Conservation (phyloP, 768 basidiomycete species). For the Tricholoma furcatifolium region DNA sequence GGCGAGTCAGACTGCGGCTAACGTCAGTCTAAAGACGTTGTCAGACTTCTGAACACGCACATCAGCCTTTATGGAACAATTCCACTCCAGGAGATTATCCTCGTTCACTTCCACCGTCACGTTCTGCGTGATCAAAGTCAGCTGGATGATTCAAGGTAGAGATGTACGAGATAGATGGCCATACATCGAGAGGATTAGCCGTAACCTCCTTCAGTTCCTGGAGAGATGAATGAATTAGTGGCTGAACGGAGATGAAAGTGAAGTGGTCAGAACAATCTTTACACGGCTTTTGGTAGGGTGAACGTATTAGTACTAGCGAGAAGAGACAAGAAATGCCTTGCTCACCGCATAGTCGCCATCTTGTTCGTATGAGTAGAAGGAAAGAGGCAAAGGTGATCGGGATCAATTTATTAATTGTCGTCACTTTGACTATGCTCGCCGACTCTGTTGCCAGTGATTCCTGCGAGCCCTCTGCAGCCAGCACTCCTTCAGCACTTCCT, state of each 20-base stretch:
- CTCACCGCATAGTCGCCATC: no score
- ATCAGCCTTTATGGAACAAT: constrained; percentile 71
- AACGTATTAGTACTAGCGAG: constrained; percentile 18
- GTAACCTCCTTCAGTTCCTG: constrained; percentile 70
- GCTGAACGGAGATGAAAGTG: neutral
- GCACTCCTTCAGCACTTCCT: constrained; percentile 2
- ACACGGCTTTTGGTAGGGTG: constrained; percentile 52
- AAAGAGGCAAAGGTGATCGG: constrained; percentile 1
- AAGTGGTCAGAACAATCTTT: constrained; percentile 53
- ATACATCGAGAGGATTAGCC: constrained; percentile 64
- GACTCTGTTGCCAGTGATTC: constrained; percentile 26
- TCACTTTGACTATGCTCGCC: constrained; percentile 25
- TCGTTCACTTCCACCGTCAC: constrained; percentile 62
- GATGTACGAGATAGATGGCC: constrained; percentile 12
- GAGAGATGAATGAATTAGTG: constrained; percentile 4
- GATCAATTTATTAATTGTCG: constrained; percentile 4
- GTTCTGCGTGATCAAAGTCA: constrained; percentile 41
- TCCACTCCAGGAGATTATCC: constrained; percentile 76
- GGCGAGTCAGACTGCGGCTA: constrained; percentile 65
- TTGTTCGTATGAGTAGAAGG: neutral
- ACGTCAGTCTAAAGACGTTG: constrained; percentile 9
- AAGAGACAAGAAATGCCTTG: constrained; percentile 3
- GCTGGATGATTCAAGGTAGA: constrained; percentile 5
- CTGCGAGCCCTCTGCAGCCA: constrained; percentile 14
- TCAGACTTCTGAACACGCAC: constrained; percentile 38